Evolutionary conservation across 345 rosid genomes (phyloP), one percentile per base, ranked within the genome.

Genomic region (Gossypium sturtianum): DNA sequence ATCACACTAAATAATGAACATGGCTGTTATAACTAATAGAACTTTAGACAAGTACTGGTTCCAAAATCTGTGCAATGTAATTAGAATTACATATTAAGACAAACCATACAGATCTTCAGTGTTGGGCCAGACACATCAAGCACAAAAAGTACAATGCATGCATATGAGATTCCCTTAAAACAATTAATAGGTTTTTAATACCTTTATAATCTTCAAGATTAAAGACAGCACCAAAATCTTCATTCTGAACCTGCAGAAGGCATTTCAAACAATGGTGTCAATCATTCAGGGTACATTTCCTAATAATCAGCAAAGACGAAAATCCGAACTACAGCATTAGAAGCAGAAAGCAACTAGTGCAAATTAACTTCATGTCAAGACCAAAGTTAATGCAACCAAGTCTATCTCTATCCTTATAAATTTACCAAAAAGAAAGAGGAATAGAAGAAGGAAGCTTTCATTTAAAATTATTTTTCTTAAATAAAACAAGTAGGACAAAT

Each of bases 161-260:
- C 63, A 38, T 25, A n/a, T 27, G 51, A 17, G 9, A 54, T 43
- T 49, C 62, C 58, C 73, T 43, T 47, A 23, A 43, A 22, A 53
- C 12, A 8, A 65, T 49, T 56, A 56, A 1, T 63, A 29, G 3
- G 65, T 23, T 45, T 23, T 52, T 43, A 63, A n/a, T 73, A 93
- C 99, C 97, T 93, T 88, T 95, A 76, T 93, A 95, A 82, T 95
- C 99, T 85, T 95, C 96, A 22, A 95, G 94, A 77, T 90, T 95
- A 80, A 95, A 95, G 79, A 93, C 75, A 63, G 86, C 83, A 53
- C 86, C 80, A 74, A 95, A 95, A 64, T 93, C 87, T 44, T 89
- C 94, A 85, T 91, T 95, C 82, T 90, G 98, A 77, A 92, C 97
- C 99, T 95, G 92, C 16, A 63, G 62, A 53, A 74, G 72, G 69